Evolutionary conservation across 2,329 filamentous ascomycete species (phyloP).

Genomic region (Eutypella sp.): DNA sequence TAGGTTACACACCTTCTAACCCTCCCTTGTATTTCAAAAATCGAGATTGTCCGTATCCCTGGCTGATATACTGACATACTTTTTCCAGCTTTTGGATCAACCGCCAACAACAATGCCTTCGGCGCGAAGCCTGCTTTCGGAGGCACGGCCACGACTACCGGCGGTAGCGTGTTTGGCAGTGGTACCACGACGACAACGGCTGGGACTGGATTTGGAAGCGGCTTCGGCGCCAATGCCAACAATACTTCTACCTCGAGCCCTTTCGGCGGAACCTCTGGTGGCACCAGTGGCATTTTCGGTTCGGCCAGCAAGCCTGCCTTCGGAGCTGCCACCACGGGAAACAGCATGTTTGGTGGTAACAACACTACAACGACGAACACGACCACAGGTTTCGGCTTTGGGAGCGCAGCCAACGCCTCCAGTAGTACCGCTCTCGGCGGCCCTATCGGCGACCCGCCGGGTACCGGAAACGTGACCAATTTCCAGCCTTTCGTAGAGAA

Average conservation of each 20-base stretch:
- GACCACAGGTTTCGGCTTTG: slow-evolving; percentile 28
- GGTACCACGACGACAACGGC: slow-evolving; percentile 21
- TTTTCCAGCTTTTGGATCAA: slow-evolving; percentile 29
- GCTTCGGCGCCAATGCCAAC: slow-evolving; percentile 35
- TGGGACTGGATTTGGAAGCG: slow-evolving; percentile 27
- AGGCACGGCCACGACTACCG: slow-evolving; percentile 25
- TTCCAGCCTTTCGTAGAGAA: slow-evolving; percentile 71
- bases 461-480: slow-evolving; percentile 60
- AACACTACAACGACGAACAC: slow-evolving; percentile 19
- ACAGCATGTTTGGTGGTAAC: slow-evolving; percentile 43
- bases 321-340: slow-evolving; percentile 36
- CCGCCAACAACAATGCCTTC: slow-evolving; percentile 25
- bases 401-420: slow-evolving; percentile 37
- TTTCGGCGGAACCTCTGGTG: slow-evolving; percentile 31
- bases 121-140: slow-evolving; percentile 25
- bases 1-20: no score
- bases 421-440: slow-evolving; percentile 42
- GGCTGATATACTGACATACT: no score
- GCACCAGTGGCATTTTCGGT: slow-evolving; percentile 23
- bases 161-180: slow-evolving; percentile 51
- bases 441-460: slow-evolving; percentile 55
- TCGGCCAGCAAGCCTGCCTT: slow-evolving; percentile 44
- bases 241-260: slow-evolving; percentile 33
- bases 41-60: no score
- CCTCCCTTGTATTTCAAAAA: no score